phyloP scores from a whole-genome alignment of 164 flowering plant species.

The Sextonia rubra region DNA sequence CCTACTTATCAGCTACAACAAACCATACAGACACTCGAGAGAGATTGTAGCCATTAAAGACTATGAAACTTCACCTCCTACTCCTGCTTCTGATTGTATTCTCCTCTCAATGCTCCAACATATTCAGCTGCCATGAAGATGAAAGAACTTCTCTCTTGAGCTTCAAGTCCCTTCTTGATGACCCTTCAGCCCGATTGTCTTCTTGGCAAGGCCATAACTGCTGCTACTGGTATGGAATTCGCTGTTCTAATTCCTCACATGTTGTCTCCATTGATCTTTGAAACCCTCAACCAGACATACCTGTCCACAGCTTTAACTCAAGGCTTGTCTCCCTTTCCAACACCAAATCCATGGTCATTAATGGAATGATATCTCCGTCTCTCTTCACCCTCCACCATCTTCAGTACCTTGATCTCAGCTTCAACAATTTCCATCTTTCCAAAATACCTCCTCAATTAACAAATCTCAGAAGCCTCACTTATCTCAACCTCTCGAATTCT shows the following conservation, averaged over 20 bases:
- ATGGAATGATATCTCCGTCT: conserved; percentile 17
- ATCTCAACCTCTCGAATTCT: conserved; percentile 13
- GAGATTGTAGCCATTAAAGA: not conserved
- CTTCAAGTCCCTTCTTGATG: conserved; percentile 16
- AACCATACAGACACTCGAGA: not conserved
- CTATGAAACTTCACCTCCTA: conserved; percentile 5
- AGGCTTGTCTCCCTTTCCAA: not conserved
- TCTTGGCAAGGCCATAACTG: conserved; percentile 22
- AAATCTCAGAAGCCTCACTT: conserved; percentile 12
- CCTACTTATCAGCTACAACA: not conserved
- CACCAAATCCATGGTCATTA: conserved; percentile 9
- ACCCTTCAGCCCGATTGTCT: conserved; percentile 13
- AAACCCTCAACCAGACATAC: conserved; percentile 5
- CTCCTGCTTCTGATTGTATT: conserved; percentile 1
- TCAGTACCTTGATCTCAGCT: conserved; percentile 18
- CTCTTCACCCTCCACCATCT: conserved; percentile 17
- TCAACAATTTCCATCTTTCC: conserved; percentile 17
- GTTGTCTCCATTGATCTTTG: not conserved
- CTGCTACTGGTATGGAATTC: conserved; percentile 23
- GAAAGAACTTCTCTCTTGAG: conserved; percentile 19
- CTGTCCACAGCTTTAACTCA: conserved; percentile 1
- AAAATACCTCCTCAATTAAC: conserved; percentile 3
- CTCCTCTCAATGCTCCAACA: not conserved
- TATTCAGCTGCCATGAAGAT: conserved; percentile 5
- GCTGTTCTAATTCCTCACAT: conserved; percentile 14